Evolutionary conservation across 441 rosid genomes (phyloP).

Genomic region (Capsella rubella): DNA sequence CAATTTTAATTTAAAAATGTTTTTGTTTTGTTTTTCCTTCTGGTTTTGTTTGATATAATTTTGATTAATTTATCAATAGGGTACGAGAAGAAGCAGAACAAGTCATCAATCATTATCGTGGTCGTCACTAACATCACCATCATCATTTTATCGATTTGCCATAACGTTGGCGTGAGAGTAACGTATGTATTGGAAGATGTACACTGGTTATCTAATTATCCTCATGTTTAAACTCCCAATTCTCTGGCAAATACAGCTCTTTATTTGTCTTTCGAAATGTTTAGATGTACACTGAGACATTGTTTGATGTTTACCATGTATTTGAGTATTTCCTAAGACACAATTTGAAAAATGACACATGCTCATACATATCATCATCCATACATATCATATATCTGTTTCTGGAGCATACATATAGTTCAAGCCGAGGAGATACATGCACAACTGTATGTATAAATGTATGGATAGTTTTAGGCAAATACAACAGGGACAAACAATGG

Average conservation of each 20-base stretch:
- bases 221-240: slow-evolving; percentile 1
- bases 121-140: too few relatives aligned
- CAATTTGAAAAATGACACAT: too few relatives aligned
- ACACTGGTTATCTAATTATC: neutral
- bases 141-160: too few relatives aligned
- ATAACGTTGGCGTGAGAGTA: too few relatives aligned
- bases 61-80: too few relatives aligned
- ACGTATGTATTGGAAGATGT: too few relatives aligned
- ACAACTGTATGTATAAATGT: neutral
- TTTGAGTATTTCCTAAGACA: neutral
- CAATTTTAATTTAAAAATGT: neutral
- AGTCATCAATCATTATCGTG: too few relatives aligned
- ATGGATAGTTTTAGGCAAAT: slow-evolving; percentile 21
- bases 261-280: slow-evolving; percentile 1
- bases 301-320: slow-evolving; percentile 8
- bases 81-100: too few relatives aligned
- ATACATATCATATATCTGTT: neutral
- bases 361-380: neutral
- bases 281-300: neutral
- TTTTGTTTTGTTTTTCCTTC: neutral
- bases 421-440: slow-evolving; percentile 13
- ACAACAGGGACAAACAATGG: slow-evolving; percentile 14
- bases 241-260: too few relatives aligned
- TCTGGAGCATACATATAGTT: neutral
- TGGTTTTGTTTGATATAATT: too few relatives aligned